These are phyloP conservation scores for Clavispora phyllophila DNA, from an alignment of 805 yeast species.

Conservation along the genomic window DNA sequence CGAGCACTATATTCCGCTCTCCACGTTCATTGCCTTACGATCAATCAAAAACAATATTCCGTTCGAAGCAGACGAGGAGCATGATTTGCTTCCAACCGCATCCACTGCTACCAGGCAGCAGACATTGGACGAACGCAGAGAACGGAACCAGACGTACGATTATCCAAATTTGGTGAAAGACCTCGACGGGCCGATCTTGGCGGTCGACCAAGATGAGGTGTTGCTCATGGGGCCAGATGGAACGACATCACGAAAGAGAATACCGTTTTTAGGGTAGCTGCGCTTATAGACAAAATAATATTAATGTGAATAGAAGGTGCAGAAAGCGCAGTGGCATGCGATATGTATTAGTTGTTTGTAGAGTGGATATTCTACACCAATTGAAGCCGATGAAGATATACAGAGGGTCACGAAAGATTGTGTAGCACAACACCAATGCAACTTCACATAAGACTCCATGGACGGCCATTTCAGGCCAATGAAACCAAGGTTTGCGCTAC, in stretches of 20 bases:
- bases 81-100: slow-evolving; percentile 9
- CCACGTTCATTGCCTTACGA: slow-evolving; percentile 80
- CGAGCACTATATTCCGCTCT: slow-evolving; percentile 71
- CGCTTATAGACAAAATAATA: background rate
- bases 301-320: too few species aligned
- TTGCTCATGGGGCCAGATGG: slow-evolving; percentile 28
- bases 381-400: too few species aligned
- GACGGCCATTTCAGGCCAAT: too few species aligned
- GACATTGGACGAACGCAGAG: slow-evolving; percentile 78
- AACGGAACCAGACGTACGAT: slow-evolving; percentile 62
- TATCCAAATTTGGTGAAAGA: slow-evolving; percentile 69
- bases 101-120: slow-evolving; percentile 19
- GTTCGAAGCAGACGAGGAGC: slow-evolving; percentile 18
- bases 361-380: too few species aligned
- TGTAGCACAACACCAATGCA: too few species aligned
- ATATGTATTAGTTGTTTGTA: too few species aligned
- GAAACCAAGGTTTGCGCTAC: background rate
- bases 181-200: slow-evolving; percentile 84
- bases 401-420: too few species aligned
- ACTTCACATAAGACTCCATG: too few species aligned
- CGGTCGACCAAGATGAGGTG: slow-evolving; percentile 49
- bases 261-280: slow-evolving; percentile 3
- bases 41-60: slow-evolving; percentile 53
- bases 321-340: too few species aligned
- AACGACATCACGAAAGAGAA: slow-evolving; percentile 19